Conservation (phyloP, 306 rosid species). For the Cicer yamashitae region DNA sequence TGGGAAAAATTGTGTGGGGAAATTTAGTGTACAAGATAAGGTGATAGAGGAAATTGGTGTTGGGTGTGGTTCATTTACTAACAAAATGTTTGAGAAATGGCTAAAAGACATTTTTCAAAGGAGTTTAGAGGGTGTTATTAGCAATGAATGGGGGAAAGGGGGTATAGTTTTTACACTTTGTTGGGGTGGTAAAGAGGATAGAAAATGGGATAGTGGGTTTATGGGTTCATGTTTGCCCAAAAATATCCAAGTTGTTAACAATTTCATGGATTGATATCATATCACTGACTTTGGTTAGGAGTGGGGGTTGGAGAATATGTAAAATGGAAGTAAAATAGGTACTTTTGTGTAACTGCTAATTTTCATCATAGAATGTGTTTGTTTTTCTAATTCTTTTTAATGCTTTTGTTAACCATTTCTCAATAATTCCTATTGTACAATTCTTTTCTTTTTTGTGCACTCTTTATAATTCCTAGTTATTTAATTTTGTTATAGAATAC, state of each 20-base stretch:
- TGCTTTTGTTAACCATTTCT: not conserved
- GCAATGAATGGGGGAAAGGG: conserved; percentile 63
- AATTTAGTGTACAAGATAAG: conserved; percentile 74
- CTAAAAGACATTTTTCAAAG: conserved; percentile 74
- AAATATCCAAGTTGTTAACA: conserved; percentile 71
- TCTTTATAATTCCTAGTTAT: too few relatives aligned
- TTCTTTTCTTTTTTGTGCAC: not conserved
- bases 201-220: conserved; percentile 70
- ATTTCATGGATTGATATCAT: conserved; percentile 58
- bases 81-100: conserved; percentile 94
- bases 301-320: conserved; percentile 50
- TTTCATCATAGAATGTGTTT: conserved; percentile 63
- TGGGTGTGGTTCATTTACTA: conserved; percentile 74
- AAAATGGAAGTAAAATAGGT: conserved; percentile 47
- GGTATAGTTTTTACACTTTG: conserved; percentile 79
- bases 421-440: not conserved
- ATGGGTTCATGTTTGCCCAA: conserved; percentile 84
- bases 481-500: too few relatives aligned
- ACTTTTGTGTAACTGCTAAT: conserved; percentile 68
- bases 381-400: conserved; percentile 42
- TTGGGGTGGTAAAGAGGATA: conserved; percentile 78
- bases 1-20: conserved; percentile 53
- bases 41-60: conserved; percentile 67
- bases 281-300: conserved; percentile 47
- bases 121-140: conserved; percentile 56